phyloP scores from a whole-genome alignment of 345 rosid species.

The Salix dunnii region DNA sequence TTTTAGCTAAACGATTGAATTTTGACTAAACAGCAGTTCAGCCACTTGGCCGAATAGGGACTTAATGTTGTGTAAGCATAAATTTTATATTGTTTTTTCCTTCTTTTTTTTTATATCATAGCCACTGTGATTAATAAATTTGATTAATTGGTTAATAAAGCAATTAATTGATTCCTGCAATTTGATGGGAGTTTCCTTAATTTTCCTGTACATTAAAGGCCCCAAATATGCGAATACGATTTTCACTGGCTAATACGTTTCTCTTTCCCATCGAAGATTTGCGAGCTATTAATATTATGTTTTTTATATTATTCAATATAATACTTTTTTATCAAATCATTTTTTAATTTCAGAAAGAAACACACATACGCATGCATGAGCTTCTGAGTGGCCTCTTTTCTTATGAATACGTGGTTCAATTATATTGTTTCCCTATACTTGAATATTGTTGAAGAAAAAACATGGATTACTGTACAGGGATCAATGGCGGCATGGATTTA shows the following conservation, averaged over 20 bases:
- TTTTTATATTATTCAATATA: neutral
- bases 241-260: no score
- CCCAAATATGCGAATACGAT: neutral
- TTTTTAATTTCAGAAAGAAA: neutral
- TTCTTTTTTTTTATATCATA: no score
- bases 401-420: no score
- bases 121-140: no score
- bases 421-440: no score
- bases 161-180: no score
- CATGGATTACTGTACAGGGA: conserved; percentile 34
- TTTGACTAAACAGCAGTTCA: no score
- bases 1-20: no score
- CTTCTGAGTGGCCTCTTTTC: no score
- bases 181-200: neutral
- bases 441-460: neutral
- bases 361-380: neutral
- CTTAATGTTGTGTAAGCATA: neutral
- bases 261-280: no score
- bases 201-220: neutral
- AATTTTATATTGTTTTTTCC: neutral
- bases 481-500: conserved; percentile 72
- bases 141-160: no score
- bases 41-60: no score
- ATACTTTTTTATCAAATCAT: neutral
- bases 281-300: neutral